A percentile compares a stretch with the other conserved stretches of the same genome.
Evolutionary conservation across 805 yeast species (phyloP).

Genomic region (Candida parachauliodes): DNA sequence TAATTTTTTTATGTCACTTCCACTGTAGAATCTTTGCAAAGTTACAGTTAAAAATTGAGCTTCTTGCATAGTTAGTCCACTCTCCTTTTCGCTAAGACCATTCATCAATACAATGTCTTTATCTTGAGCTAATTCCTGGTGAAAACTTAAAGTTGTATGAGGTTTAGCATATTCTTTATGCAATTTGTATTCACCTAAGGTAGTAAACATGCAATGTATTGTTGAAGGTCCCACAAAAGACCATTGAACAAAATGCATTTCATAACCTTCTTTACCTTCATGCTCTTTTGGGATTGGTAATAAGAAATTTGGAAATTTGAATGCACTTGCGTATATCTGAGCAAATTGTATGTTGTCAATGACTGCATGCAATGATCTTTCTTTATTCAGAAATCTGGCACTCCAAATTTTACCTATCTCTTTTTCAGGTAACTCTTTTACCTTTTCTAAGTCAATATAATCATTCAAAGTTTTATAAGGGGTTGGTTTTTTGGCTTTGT

Average conservation of each 20-base stretch:
- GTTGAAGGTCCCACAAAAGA: slow-evolving; percentile 79
- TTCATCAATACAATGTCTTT: slow-evolving; percentile 78
- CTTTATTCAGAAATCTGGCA: slow-evolving; percentile 68
- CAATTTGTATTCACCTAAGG: slow-evolving; percentile 85
- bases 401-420: slow-evolving; percentile 86
- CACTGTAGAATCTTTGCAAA: slow-evolving; percentile 82
- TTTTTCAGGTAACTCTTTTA: slow-evolving; percentile 48
- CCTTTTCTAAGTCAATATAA: slow-evolving; percentile 66
- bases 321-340: slow-evolving; percentile 62
- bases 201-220: slow-evolving; percentile 84
- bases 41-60: slow-evolving; percentile 74
- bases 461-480: slow-evolving; percentile 74
- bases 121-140: slow-evolving; percentile 62
- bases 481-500: slow-evolving; percentile 28
- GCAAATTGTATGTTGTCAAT: slow-evolving; percentile 57
- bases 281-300: slow-evolving; percentile 75
- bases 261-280: slow-evolving; percentile 52
- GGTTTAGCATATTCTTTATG: slow-evolving; percentile 93
- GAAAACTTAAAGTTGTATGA: slow-evolving; percentile 87
- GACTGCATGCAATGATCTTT: slow-evolving; percentile 61
- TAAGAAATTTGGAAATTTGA: slow-evolving; percentile 77
- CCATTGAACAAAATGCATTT: slow-evolving; percentile 95
- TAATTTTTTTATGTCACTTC: slow-evolving; percentile 46
- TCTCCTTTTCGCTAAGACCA: slow-evolving; percentile 73
- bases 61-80: slow-evolving; percentile 64